phyloP scores from a whole-genome alignment of 768 basidiomycete genomes.

The Amanita pseudoporphyria region DNA sequence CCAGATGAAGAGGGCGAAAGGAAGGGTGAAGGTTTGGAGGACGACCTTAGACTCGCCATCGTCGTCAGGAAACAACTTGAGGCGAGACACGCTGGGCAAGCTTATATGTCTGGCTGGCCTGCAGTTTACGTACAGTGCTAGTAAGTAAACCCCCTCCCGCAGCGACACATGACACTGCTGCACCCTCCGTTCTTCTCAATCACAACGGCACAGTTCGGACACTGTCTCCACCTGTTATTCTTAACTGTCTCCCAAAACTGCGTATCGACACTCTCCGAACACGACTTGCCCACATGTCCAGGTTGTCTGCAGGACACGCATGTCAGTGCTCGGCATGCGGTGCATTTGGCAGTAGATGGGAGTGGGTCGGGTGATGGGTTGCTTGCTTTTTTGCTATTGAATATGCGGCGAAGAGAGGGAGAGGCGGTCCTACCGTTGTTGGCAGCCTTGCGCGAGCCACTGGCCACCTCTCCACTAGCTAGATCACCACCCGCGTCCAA shows the following conservation, averaged over 20 bases:
- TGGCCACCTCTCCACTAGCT: background rate
- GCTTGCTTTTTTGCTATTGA: background rate
- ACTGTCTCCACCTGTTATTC: background rate
- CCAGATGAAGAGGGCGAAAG: background rate
- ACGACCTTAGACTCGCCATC: too few species aligned
- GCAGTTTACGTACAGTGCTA: constrained; percentile 20
- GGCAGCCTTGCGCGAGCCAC: too few species aligned
- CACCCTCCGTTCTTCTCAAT: constrained; percentile 9
- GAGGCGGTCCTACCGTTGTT: too few species aligned
- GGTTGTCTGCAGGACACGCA: background rate
- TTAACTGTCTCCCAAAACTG: constrained; percentile 1
- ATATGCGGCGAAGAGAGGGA: constrained; percentile 5
- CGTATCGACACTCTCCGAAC: background rate
- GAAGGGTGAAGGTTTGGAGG: background rate
- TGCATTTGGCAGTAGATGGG: constrained; percentile 17
- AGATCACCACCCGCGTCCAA: background rate
- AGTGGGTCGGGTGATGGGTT: background rate
- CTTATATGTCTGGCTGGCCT: too few species aligned
- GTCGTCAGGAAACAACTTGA: too few species aligned
- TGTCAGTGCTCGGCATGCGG: constrained; percentile 12
- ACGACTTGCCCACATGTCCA: constrained; percentile 1
- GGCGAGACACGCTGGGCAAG: too few species aligned
- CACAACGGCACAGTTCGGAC: constrained; percentile 4
- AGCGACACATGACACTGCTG: constrained; percentile 4
- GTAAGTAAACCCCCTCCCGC: constrained; percentile 2